Base-by-base conservation (phyloP, 176 grass and related monocot species). In the Dendrocalamus sinicus region DNA sequence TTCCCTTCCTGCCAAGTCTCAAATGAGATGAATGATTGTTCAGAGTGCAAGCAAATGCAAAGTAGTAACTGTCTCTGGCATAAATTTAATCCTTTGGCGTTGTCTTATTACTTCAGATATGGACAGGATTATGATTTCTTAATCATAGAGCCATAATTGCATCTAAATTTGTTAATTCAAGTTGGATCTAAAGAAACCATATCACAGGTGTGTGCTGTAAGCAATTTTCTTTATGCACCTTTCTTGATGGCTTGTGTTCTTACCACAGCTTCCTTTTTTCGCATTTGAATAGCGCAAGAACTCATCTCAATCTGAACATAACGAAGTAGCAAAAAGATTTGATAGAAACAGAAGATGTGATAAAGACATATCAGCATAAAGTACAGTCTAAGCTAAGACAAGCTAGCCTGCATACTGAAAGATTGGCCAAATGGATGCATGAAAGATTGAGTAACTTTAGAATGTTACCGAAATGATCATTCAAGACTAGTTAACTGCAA, bases 1-100 rank as follows among this genome's bases (percentile, higher is more conserved):
- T 43, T 70, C 55, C 70, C 70, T 9, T 70, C 28, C 51, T 83
- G 80, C 64, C 54, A 83, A 88, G 73, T 52, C 63, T 77, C 43
- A 43, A 70, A 77, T 44, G 65, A 83, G 64, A 83, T 69, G 44
- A 52, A 77, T 78, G 65, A 87, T 81, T 80, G 35, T 46, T 58
- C 39, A 37, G 61, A 54, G 79, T 76, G 72, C 40, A 76, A 55
- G 62, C 59, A 88, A 51, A 77, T 76, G 52, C 41, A 60, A 85
- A 52, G 77, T 10, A 52, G 64, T 86, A 54, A 90, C 83, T 82
- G 45, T 86, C 78, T 19, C 11, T 63, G 72, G 45, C n/a, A 55
- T 82, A 90, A 90, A 57, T 86, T 77, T 82, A 86, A 72, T 65
- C 52, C 22, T 54, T 10, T 78, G 55, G 30, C 66, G 47, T 57